Conservation (phyloP, 169 alveolate species). For the Plasmodium coatneyi region DNA sequence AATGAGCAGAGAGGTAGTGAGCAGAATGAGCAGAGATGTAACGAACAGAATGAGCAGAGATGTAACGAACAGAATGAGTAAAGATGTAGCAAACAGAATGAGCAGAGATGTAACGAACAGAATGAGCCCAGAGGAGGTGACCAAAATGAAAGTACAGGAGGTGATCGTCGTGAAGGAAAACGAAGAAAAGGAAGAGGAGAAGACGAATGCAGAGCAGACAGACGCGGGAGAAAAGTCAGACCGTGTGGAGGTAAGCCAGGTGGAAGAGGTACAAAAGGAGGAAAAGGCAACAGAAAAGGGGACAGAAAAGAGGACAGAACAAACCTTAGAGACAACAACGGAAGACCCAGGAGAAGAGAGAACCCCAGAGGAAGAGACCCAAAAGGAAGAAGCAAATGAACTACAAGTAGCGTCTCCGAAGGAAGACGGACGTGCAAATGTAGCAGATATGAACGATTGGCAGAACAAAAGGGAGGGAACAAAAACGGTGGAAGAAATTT, state of each 20-base stretch:
- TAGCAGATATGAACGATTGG: background rate
- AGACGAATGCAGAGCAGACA: background rate
- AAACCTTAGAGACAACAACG: background rate
- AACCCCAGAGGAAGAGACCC: background rate
- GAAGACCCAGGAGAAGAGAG: background rate
- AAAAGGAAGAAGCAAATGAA: slow-evolving; percentile 8
- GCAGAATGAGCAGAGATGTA: no score
- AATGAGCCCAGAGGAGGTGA: background rate
- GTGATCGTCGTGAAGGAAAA: background rate
- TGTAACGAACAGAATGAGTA: background rate
- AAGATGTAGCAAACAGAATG: background rate
- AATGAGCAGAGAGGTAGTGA: background rate
- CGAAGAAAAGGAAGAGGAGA: background rate
- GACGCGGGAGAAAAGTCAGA: background rate
- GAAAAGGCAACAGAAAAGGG: background rate
- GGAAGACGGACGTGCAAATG: background rate
- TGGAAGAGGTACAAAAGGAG: background rate
- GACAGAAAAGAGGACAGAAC: background rate
- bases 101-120: background rate
- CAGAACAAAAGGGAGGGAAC: background rate
- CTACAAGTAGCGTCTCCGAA: background rate
- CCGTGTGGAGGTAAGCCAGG: background rate
- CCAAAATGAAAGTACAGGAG: background rate
- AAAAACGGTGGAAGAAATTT: background rate
- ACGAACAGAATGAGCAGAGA: no score